phyloP scores from a whole-genome alignment of 2,329 filamentous ascomycete species.

The Claviceps arundinis region DNA sequence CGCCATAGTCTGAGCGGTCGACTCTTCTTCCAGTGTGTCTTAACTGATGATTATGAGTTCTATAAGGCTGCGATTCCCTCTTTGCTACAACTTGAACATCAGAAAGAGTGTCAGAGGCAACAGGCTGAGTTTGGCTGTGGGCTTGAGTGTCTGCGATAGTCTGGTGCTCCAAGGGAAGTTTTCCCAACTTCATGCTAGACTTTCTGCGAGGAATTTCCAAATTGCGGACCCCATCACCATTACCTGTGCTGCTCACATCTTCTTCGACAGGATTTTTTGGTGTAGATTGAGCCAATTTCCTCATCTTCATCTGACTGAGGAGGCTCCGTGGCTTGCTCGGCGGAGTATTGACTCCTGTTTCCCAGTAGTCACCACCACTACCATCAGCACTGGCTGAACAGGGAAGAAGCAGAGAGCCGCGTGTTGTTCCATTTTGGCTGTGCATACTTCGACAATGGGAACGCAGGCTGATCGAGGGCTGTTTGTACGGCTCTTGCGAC shows the following conservation, averaged over 20 bases:
- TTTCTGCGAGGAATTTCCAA: slow-evolving; percentile 5
- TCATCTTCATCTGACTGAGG: background rate
- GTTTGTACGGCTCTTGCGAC: slow-evolving; percentile 6
- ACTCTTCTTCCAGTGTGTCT: background rate
- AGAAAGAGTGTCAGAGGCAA: background rate
- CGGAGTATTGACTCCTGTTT: background rate
- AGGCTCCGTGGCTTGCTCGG: background rate
- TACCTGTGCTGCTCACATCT: background rate
- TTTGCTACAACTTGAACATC: too few species aligned
- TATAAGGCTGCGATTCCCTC: background rate
- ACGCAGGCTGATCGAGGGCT: slow-evolving; percentile 7
- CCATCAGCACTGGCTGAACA: slow-evolving; percentile 6
- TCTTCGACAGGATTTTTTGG: slow-evolving; percentile 1
- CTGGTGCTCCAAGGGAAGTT: background rate
- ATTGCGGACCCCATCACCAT: background rate
- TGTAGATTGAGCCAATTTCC: background rate
- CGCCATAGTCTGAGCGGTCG: background rate
- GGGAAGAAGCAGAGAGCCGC: background rate
- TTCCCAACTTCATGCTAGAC: slow-evolving; percentile 7
- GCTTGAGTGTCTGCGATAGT: background rate
- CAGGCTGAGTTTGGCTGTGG: too few species aligned
- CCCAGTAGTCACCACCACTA: slow-evolving; percentile 3
- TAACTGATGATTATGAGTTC: background rate
- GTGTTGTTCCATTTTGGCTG: background rate
- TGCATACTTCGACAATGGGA: slow-evolving; percentile 4